Base-by-base conservation (phyloP, 441 rosid genomes). In the Croton laevigatus region DNA sequence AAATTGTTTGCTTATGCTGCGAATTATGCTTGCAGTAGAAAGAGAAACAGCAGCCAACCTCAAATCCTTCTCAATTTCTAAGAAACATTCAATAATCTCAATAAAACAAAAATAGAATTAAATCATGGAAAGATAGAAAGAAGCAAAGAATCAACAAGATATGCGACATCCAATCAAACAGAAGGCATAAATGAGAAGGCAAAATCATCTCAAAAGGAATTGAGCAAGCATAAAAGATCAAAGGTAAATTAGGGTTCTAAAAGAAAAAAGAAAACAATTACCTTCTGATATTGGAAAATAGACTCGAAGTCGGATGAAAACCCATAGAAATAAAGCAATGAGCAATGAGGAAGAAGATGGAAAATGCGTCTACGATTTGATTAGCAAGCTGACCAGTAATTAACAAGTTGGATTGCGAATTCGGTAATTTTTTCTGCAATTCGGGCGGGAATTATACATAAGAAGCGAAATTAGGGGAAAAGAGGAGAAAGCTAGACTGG, bases 221-320 rank as follows among this genome's bases (percentile, higher is more conserved):
- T 6, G 65, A 7, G 12, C 17, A 27, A 0, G 20, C 6, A 48
- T 32, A 3, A 40, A 57, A 19, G 23, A 44, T 14, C 6, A 32
- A 12, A 16, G 44, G 19, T 8, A 3, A 62, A 69, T 14, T 44
- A 68, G 54, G 63, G 71, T 57, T 68, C 23, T 17, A 44, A 38
- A 9, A 16, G 17, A 10, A 64, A 36, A 13, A 36, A 38, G 32
- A 53, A 16, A 9, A 0, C 32, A 53, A 51, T 66, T 73, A 83
- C 89, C 85, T 74, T 62, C 70, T 78, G 72, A 78, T 55, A 66
- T 71, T 77, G 51, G 81, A 42, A 72, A 82, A 85, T 69, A 66
- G 75, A 48, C 66, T 44, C 20, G 82, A 80, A 66, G 67, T 73
- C 44, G 89, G 77, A 65, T 66, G 76, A 46, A 79, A 72, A 19